Base-by-base conservation (phyloP, 1,284 basidiomycete genomes). In the Heterobasidion occidentale region DNA sequence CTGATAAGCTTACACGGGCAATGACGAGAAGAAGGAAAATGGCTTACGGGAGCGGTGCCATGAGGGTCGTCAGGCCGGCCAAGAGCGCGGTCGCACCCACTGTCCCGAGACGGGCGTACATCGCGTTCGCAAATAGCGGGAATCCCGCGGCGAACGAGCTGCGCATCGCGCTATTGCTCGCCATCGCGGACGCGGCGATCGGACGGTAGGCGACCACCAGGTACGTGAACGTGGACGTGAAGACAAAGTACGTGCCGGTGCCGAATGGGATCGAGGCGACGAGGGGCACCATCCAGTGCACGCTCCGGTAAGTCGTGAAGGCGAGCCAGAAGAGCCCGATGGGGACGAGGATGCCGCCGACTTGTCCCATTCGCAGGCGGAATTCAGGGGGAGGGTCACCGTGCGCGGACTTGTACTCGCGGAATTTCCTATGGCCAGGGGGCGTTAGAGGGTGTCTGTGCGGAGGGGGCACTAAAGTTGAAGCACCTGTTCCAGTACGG, bases 41-140 rank as follows among this genome's bases (percentile, higher is more conserved):
- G 47, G 77, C 83, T 70, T 58, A 86, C 73, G 90, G 91, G 35
- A 92, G 68, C 0, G 91, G 91, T 0, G 81, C 77, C 78, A 89
- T 81, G 17, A 85, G 58, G 7, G 83, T 77, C 52, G 84, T 78
- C 33, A 93, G 66, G 6, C 89, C 87, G 0, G 84, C 91, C 7
- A 93, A 69, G n/a, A 93, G 72, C 11, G 84, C 85, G 0, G 84
- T 86, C 0, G 88, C 89, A 7, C 90, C 90, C 0, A 88, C 85
- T 0, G 87, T 83, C 1, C 86, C 87, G 5, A 92, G 67, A 15
- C 65, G 67, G 17, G 68, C 52, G 59, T 83, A 86, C 82, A 86
- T 84, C 11, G 77, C 71, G 0, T 69, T 68, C 0, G 84, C 80
- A 59, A 86, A 87, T n/a, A 90, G 70, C 2, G 88, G 88, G 65